Conservation (phyloP, 2,329 filamentous ascomycete genomes). For the Exophiala viscosa region DNA sequence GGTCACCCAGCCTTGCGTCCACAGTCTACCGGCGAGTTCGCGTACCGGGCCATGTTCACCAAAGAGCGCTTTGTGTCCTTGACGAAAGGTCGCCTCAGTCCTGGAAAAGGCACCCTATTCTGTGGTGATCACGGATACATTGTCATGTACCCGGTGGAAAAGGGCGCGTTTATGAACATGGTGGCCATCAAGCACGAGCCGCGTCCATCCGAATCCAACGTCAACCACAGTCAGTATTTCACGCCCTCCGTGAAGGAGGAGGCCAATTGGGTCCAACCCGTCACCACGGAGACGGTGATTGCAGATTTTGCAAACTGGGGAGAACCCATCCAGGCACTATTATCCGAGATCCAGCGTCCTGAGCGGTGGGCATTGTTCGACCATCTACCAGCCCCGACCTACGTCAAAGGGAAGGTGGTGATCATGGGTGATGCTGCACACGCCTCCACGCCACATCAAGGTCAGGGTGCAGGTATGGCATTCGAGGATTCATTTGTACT, state of each 20-base stretch:
- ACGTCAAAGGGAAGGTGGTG: slow-evolving; percentile 32
- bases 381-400: slow-evolving; percentile 34
- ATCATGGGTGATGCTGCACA: slow-evolving; percentile 40
- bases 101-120: slow-evolving; percentile 35
- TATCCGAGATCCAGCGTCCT: slow-evolving; percentile 8
- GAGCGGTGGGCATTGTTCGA: slow-evolving; percentile 41
- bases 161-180: slow-evolving; percentile 1
- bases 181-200: neutral
- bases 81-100: slow-evolving; percentile 49
- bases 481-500: slow-evolving; percentile 33
- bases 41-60: slow-evolving; percentile 60
- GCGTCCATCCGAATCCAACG: neutral
- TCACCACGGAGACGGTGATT: neutral
- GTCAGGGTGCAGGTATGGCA: slow-evolving; percentile 34
- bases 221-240: neutral
- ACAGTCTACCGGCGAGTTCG: slow-evolving; percentile 53
- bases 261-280: neutral
- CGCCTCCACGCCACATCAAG: slow-evolving; percentile 41
- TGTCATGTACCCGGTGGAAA: slow-evolving; percentile 4
- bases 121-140: slow-evolving; percentile 1
- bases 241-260: neutral
- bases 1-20: slow-evolving; percentile 43
- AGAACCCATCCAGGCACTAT: neutral
- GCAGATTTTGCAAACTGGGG: neutral
- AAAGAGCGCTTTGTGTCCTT: slow-evolving; percentile 53